Conservation (phyloP, 306 rosid genomes). For the Rosa chinensis region DNA sequence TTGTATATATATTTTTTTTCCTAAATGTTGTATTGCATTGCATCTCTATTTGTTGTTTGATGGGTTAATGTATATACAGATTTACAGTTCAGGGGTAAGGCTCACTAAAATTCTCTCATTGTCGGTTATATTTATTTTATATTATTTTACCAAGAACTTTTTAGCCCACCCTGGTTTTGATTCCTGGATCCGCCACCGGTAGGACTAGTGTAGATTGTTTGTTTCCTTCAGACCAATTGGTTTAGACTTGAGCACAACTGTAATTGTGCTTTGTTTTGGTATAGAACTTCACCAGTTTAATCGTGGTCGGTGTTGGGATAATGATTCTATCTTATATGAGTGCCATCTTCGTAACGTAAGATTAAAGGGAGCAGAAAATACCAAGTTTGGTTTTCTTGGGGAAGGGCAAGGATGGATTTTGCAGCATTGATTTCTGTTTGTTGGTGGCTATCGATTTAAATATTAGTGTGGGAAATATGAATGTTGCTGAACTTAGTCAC, state of each 20-base stretch:
- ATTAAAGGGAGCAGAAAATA: neutral
- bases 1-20: neutral
- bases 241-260: neutral
- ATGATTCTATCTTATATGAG: too few relatives aligned
- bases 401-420: neutral
- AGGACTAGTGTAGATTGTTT: neutral
- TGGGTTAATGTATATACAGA: too few relatives aligned
- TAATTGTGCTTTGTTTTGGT: neutral
- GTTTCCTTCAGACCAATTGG: neutral
- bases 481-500: neutral
- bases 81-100: neutral
- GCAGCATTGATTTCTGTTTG: neutral
- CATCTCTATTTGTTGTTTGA: neutral
- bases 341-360: too few relatives aligned
- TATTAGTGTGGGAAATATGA: neutral
- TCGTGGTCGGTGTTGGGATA: neutral
- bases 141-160: neutral
- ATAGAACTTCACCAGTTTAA: neutral
- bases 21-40: neutral
- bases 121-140: neutral
- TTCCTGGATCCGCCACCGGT: neutral
- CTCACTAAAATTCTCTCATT: neutral
- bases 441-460: neutral
- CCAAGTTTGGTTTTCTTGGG: neutral
- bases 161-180: neutral